A percentile compares a stretch with the other conserved stretches of the same genome.
These are phyloP conservation scores for Diplodia seriata DNA, from an alignment of 2,329 filamentous ascomycete species.

Conservation along the genomic window DNA sequence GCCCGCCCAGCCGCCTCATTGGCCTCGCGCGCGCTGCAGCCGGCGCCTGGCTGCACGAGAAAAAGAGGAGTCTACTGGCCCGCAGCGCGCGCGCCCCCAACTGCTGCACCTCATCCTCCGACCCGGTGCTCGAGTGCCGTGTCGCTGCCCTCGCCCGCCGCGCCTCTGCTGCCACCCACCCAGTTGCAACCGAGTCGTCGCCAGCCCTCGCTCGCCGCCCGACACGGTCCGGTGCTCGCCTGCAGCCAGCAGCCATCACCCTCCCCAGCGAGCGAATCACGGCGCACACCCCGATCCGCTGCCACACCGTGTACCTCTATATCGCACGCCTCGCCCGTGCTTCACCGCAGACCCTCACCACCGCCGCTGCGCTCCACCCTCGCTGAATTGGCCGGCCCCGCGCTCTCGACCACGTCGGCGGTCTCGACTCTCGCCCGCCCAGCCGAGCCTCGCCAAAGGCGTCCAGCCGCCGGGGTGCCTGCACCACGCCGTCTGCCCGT, in stretches of 20 bases:
- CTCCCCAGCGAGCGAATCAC: constrained; percentile 25
- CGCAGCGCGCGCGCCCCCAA: constrained; percentile 7
- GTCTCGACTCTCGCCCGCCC: neutral
- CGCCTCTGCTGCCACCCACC: constrained; percentile 3
- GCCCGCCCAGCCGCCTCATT: constrained; percentile 14
- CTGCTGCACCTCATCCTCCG: constrained; percentile 11
- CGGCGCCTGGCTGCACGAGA: constrained; percentile 6
- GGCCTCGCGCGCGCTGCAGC: constrained; percentile 16
- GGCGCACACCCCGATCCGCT: neutral
- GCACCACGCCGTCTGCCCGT: constrained; percentile 23
- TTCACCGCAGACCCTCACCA: neutral
- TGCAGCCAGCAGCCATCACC: constrained; percentile 23
- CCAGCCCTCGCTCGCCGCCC: constrained; percentile 21
- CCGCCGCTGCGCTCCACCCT: neutral
- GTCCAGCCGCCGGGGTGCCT: constrained; percentile 19
- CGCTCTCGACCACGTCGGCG: constrained; percentile 5
- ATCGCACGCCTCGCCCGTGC: neutral
- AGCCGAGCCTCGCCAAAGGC: constrained; percentile 12
- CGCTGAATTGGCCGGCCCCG: constrained; percentile 4
- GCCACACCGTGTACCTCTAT: constrained; percentile 6
- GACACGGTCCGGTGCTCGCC: constrained; percentile 16
- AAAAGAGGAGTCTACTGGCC: constrained; percentile 4
- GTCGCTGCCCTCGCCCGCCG: constrained; percentile 26
- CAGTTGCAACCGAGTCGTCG: constrained; percentile 6
- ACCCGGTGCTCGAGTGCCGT: constrained; percentile 11